Percentiles rank a stretch among this genome's conserved stretches.
Evolutionary conservation across 1,284 basidiomycete species (phyloP).

Genomic region (Grifola frondosa): DNA sequence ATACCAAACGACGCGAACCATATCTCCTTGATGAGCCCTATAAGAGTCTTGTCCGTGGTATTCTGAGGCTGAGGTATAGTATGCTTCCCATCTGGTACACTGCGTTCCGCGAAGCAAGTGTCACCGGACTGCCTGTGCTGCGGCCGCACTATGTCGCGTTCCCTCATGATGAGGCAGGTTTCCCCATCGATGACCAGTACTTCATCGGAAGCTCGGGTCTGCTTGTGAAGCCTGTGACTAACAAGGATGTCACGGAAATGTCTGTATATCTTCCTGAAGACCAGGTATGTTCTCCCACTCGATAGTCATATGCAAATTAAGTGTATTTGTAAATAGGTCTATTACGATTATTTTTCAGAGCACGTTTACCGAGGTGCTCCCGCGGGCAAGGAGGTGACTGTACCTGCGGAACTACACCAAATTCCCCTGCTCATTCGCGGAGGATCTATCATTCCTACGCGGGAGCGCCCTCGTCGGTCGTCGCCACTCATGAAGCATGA

Average conservation of each 20-base stretch:
- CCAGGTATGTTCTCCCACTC: slow-evolving; percentile 49
- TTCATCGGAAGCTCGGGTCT: slow-evolving; percentile 88
- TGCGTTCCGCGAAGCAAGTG: slow-evolving; percentile 85
- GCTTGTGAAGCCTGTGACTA: slow-evolving; percentile 89
- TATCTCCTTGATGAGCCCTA: slow-evolving; percentile 91
- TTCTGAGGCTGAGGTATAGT: slow-evolving; percentile 83
- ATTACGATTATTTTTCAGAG: slow-evolving; percentile 91
- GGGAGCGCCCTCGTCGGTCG: slow-evolving; percentile 84
- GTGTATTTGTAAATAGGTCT: slow-evolving; percentile 59
- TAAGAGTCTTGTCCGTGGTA: slow-evolving; percentile 77
- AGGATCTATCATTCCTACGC: slow-evolving; percentile 87
- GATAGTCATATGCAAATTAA: background rate
- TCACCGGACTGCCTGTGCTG: slow-evolving; percentile 78
- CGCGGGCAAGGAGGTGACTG: slow-evolving; percentile 65
- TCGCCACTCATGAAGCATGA: slow-evolving; percentile 89
- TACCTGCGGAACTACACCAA: slow-evolving; percentile 76
- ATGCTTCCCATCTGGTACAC: slow-evolving; percentile 97
- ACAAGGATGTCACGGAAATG: slow-evolving; percentile 68
- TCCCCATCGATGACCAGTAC: slow-evolving; percentile 92
- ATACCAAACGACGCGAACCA: slow-evolving; percentile 96
- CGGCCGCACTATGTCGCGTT: slow-evolving; percentile 94
- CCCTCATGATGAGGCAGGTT: slow-evolving; percentile 85
- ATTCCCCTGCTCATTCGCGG: slow-evolving; percentile 89
- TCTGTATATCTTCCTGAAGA: slow-evolving; percentile 88
- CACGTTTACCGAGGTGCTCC: slow-evolving; percentile 63